These are phyloP conservation scores for Pseudomonodictys pantanalensis DNA, from an alignment of 495 filamentous ascomycete species.

Conservation along the genomic window DNA sequence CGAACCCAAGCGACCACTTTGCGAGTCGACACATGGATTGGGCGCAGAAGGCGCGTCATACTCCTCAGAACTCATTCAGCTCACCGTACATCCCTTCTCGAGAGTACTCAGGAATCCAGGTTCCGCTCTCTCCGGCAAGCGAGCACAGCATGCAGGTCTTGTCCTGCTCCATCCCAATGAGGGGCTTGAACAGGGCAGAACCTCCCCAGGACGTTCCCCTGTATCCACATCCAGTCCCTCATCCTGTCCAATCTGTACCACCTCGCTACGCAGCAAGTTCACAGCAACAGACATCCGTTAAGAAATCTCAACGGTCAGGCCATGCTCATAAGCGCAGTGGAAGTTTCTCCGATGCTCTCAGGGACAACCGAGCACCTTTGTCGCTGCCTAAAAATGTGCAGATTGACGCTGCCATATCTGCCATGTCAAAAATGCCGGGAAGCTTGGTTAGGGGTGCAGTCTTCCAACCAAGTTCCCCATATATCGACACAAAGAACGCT, in stretches of 20 bases:
- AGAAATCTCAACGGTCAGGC: conserved; percentile 35
- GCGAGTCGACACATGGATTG: conserved; percentile 34
- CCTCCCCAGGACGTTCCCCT: conserved; percentile 32
- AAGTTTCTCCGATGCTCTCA: conserved; percentile 82
- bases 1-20: conserved; percentile 32
- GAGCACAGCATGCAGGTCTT: conserved; percentile 63
- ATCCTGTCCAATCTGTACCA: conserved; percentile 14
- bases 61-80: conserved; percentile 32
- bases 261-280: conserved; percentile 25
- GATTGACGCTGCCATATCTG: conserved; percentile 39
- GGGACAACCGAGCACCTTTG: conserved; percentile 66
- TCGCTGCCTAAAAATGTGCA: conserved; percentile 49
- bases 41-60: conserved; percentile 29
- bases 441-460: conserved; percentile 72
- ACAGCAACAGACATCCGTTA: conserved; percentile 18
- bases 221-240: conserved; percentile 36
- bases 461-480: conserved; percentile 32
- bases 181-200: conserved; percentile 27
- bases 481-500: conserved; percentile 31
- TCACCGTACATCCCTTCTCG: conserved; percentile 32
- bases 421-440: conserved; percentile 54
- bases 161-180: conserved; percentile 77
- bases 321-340: conserved; percentile 67
- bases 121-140: conserved; percentile 43
- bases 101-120: conserved; percentile 18